Base-by-base conservation (phyloP, 129 eudicot genomes). In the Chrysanthemum seticuspe region DNA sequence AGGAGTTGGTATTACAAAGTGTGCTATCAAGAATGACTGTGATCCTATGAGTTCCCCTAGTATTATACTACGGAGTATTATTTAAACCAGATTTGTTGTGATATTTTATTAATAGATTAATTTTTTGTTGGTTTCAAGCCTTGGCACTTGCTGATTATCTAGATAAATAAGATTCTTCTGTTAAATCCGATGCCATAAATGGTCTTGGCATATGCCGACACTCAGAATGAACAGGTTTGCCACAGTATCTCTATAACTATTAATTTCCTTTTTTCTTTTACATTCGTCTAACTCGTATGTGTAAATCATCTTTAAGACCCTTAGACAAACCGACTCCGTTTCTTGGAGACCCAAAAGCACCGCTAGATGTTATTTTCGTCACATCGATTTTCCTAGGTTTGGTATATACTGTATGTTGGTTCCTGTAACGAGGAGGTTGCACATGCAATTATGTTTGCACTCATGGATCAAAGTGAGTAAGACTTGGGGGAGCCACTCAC, bases 1-100 rank as follows among this genome's bases (percentile, higher is more conserved):
- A 55, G 99, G 99, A 72, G 97, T 95, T 80, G 99, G 99, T n/a
- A 81, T 95, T 66, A 94, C 90, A 5, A 95, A 88, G 80, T 90
- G 94, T 62, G 85, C 92, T 58, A 86, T 95, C 76, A 91, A 90
- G 78, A 86, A 88, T 79, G 99, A 95, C 67, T n/a, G n/a, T 90
- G 97, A 95, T 71, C 99, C 99, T 16, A 97, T 95, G 74, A 81
- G 93, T 77, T 13, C 10, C n/a, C n/a, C n/a, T n/a, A n/a, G n/a
- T n/a, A n/a, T n/a, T n/a, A n/a, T n/a, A n/a, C n/a, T n/a, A n/a
- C n/a, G n/a, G n/a, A n/a, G n/a, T n/a, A n/a, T n/a, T n/a, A n/a
- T n/a, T n/a, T n/a, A n/a, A n/a, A n/a, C n/a, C n/a, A n/a, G n/a
- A n/a, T n/a, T n/a, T n/a, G n/a, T n/a, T n/a, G n/a, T n/a, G n/a